These are phyloP conservation scores for Lachnellula willkommii DNA, from an alignment of 2,329 filamentous ascomycete genomes.

Conservation along the genomic window DNA sequence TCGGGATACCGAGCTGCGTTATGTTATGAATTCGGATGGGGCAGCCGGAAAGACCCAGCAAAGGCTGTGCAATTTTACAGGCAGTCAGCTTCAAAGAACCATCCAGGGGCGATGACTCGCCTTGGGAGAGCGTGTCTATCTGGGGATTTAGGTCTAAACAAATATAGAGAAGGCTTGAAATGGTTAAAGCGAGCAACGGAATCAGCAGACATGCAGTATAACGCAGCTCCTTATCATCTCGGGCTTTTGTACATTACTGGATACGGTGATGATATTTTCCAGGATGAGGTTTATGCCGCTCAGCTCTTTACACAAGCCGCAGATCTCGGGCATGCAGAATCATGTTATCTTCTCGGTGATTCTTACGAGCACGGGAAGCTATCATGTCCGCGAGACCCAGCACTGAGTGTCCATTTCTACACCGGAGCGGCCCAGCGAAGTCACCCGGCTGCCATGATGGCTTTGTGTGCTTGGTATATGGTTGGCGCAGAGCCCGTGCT, in stretches of 20 bases:
- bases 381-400: slow-evolving; percentile 82
- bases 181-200: slow-evolving; percentile 95
- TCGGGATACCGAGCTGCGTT: slow-evolving; percentile 88
- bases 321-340: slow-evolving; percentile 82
- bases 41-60: slow-evolving; percentile 78
- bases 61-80: slow-evolving; percentile 94
- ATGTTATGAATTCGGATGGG: slow-evolving; percentile 98
- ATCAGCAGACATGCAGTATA: slow-evolving; percentile 85
- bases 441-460: slow-evolving; percentile 91
- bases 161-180: slow-evolving; percentile 86
- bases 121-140: slow-evolving; percentile 85
- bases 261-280: slow-evolving; percentile 92
- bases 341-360: slow-evolving; percentile 85
- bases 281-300: slow-evolving; percentile 82
- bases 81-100: slow-evolving; percentile 83
- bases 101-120: slow-evolving; percentile 90
- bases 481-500: slow-evolving; percentile 87
- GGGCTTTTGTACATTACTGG: slow-evolving; percentile 84
- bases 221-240: slow-evolving; percentile 85
- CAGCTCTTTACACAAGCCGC: slow-evolving; percentile 93
- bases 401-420: slow-evolving; percentile 95
- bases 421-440: slow-evolving; percentile 83
- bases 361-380: slow-evolving; percentile 92
- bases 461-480: slow-evolving; percentile 97
- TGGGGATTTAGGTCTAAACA: slow-evolving; percentile 79